Evolutionary conservation across 495 filamentous ascomycete genomes (phyloP).

Genomic region (Baudoinia panamericana): DNA sequence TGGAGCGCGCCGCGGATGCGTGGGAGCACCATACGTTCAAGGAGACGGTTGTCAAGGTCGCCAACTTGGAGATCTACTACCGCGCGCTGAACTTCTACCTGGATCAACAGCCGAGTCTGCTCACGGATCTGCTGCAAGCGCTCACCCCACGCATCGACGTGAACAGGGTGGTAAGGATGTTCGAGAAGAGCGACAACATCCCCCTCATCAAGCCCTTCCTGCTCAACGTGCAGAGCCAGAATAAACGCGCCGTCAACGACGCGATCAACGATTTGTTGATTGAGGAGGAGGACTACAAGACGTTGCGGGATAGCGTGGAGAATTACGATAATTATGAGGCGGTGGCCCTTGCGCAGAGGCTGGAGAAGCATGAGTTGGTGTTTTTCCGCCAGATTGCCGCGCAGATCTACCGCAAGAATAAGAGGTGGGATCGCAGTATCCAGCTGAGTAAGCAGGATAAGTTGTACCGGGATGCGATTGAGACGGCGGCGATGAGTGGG

Average conservation of each 20-base stretch:
- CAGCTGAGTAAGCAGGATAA: slow-evolving; percentile 97
- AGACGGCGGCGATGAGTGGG: slow-evolving; percentile 89
- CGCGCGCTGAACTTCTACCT: slow-evolving; percentile 95
- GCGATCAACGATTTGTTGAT: slow-evolving; percentile 98
- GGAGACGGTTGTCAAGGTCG: slow-evolving; percentile 95
- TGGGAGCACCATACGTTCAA: slow-evolving; percentile 99
- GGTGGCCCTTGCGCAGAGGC: slow-evolving; percentile 81
- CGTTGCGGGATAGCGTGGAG: slow-evolving; percentile 89
- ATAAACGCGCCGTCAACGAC: slow-evolving; percentile 95
- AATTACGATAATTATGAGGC: slow-evolving; percentile 99
- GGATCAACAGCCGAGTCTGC: slow-evolving; percentile 84
- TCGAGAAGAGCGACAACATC: slow-evolving; percentile 95
- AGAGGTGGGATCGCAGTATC: slow-evolving; percentile 99
- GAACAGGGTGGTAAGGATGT: slow-evolving; percentile 95
- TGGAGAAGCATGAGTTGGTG: slow-evolving; percentile 92
- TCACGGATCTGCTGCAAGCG: slow-evolving; percentile 88
- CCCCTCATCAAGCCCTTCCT: slow-evolving; percentile 99
- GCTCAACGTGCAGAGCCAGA: slow-evolving; percentile 89
- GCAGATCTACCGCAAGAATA: slow-evolving; percentile 98
- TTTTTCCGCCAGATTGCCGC: slow-evolving; percentile 99
- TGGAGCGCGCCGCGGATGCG: slow-evolving; percentile 94
- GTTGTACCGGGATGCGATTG: slow-evolving; percentile 98
- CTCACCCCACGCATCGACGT: slow-evolving; percentile 91
- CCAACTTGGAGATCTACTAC: slow-evolving; percentile 98
- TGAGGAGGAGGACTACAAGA: slow-evolving; percentile 99